These are phyloP conservation scores for Solanum verrucosum DNA, from an alignment of 257 asterid species.

Conservation along the genomic window DNA sequence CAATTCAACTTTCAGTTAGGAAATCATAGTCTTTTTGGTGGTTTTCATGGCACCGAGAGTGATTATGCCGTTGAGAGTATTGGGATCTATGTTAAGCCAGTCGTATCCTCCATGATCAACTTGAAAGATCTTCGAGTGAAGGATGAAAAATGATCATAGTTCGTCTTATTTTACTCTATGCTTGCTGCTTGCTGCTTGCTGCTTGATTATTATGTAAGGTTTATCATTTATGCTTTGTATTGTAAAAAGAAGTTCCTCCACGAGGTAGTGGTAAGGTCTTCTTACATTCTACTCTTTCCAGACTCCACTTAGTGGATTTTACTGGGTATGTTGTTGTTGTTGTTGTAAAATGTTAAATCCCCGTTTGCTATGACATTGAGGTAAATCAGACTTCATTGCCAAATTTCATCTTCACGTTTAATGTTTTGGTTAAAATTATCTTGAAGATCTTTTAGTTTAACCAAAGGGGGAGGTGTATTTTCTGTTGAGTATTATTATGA, in stretches of 20 bases:
- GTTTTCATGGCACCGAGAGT: slow-evolving; percentile 24
- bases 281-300: no score
- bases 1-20: slow-evolving; percentile 25
- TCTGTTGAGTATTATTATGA: not conserved
- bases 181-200: not conserved
- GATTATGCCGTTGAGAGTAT: slow-evolving; percentile 5
- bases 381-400: not conserved
- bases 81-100: slow-evolving; percentile 30
- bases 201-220: not conserved
- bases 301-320: no score
- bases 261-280: not conserved
- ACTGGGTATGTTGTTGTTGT: not conserved
- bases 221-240: not conserved
- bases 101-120: not conserved
- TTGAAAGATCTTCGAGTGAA: not conserved
- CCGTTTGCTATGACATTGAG: not conserved
- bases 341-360: not conserved
- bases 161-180: not conserved
- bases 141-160: not conserved
- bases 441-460: no score
- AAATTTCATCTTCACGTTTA: not conserved
- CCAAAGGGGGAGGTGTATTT: not conserved
- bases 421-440: not conserved
- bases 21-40: slow-evolving; percentile 20
- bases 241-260: not conserved